Evolutionary conservation across 495 filamentous ascomycete genomes (phyloP), one percentile per base, ranked within the genome.

Genomic region (Podospora pseudopauciseta): DNA sequence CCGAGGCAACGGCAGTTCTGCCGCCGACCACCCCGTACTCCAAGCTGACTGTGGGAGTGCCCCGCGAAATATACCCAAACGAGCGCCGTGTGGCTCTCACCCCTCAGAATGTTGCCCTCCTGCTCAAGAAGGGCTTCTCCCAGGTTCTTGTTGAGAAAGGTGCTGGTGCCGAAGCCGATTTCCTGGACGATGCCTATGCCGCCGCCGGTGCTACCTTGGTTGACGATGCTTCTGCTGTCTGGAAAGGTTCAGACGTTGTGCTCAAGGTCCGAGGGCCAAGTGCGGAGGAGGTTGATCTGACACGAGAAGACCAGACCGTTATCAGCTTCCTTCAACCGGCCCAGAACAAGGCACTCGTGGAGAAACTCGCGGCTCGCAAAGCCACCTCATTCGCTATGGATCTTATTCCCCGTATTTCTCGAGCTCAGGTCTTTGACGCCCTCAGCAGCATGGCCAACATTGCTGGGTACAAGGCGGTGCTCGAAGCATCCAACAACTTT

Each of bases 361-460:
- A 91, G 64, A 86, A 82, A 60, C 83, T 92, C 34, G 87, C 89
- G 49, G 80, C 82, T 53, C 83, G 84, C 11, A 88, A 88, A 44
- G 85, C 86, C 2, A 91, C 88, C 7, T 75, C 84, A 3, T 93
- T 94, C 73, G 91, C 91, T 34, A 94, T 94, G 90, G 91, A 94
- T 73, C 87, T 91, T 84, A 88, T 94, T 64, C 91, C 91, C 0
- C 86, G 91, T 34, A 93, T 94, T 70, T 93, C 91, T 0, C 84
- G 91, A n/a, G 90, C 90, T 0, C 90, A 92, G 71, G 85, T 87
- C 7, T 94, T 93, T 73, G 91, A 94, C 78, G 91, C 91, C 15
- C 80, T 92, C 70, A 91, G 89, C 75, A 92, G 89, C 11, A 93
- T 93, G 91, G 90, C 91, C 66, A 94, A 94, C 69, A 94, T 93